Conservation (phyloP, 2,329 filamentous ascomycete species). For the Fusarium dlaminii region DNA sequence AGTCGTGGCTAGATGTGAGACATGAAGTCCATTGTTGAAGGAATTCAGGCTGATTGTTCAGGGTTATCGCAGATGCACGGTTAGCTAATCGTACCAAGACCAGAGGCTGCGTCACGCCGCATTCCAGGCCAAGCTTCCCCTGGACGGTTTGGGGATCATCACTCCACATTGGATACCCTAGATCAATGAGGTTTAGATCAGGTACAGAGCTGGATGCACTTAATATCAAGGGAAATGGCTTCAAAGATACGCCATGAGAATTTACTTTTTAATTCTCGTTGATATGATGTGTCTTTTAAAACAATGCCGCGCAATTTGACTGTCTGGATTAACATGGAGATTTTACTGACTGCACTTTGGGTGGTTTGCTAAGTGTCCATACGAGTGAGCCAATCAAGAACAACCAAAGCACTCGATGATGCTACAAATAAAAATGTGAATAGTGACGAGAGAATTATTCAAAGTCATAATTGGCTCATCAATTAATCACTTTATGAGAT, state of each 20-base stretch:
- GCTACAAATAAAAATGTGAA: neutral
- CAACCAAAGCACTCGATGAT: neutral
- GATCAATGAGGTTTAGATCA: neutral
- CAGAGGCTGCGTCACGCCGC: conserved; percentile 24
- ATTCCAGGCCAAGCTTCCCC: conserved; percentile 24
- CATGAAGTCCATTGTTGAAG: conserved; percentile 6
- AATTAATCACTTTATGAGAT: neutral
- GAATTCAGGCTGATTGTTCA: neutral
- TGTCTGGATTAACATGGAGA: accelerated
- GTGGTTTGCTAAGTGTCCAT: too few species aligned
- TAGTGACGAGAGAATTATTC: accelerated
- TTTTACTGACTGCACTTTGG: accelerated
- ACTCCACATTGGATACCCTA: conserved; percentile 17
- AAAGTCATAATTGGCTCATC: accelerated
- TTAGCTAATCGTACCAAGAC: conserved; percentile 27
- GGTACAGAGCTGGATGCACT: neutral
- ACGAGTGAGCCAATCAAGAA: neutral
- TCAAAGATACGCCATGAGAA: accelerated
- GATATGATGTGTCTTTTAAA: too few species aligned
- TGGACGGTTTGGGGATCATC: conserved; percentile 9
- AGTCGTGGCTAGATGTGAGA: neutral
- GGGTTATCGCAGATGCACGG: neutral
- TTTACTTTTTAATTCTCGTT: neutral
- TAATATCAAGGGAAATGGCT: too few species aligned
- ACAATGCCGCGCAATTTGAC: accelerated